Evolutionary conservation across 306 rosid species (phyloP), one percentile per base, ranked within the genome.

Genomic region (Styphnolobium japonicum): DNA sequence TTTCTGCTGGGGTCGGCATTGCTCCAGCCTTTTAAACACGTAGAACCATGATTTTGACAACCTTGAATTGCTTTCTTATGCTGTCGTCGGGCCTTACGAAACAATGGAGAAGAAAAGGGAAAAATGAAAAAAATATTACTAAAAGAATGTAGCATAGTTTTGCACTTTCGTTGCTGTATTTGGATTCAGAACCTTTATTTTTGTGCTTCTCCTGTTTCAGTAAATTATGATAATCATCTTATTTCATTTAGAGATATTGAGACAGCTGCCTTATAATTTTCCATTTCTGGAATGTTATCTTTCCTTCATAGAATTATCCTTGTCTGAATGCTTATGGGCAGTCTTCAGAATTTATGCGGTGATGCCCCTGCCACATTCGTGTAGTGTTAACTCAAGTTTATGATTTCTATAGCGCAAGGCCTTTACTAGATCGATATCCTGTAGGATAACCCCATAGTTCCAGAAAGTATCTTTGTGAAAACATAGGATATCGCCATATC

Each of bases 181-280:
- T 36, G 21, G 18, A 40, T 64, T 18, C 23, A 6, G 56, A 31
- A 33, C 60, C 55, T 66, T 16, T 40, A 5, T 55, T 36, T 77
- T 23, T 73, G 53, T 40, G 23, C 71, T 29, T 66, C 75, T 71
- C 22, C 12, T 52, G 52, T 51, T 46, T 60, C 45, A 14, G n/a
- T 40, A 73, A 57, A 73, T 79, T 56, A 11, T 39, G 19, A 67
- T 48, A 60, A 58, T 42, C 53, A 29, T 79, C 53, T 72, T 46
- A 36, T 67, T 65, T 60, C 56, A 22, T 40, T 37, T 10, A 19
- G 42, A 75, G 58, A 46, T 10, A 23, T 15, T 25, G 52, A 57
- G 43, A 61, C 19, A 22, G 25, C 19, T 48, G 29, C 49, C 55
- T 73, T 67, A 46, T 16, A 43, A 10, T 64, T 33, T 64, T 40